phyloP scores from a whole-genome alignment of 2,329 filamentous ascomycete genomes.

The Aspergillus viridinutans region DNA sequence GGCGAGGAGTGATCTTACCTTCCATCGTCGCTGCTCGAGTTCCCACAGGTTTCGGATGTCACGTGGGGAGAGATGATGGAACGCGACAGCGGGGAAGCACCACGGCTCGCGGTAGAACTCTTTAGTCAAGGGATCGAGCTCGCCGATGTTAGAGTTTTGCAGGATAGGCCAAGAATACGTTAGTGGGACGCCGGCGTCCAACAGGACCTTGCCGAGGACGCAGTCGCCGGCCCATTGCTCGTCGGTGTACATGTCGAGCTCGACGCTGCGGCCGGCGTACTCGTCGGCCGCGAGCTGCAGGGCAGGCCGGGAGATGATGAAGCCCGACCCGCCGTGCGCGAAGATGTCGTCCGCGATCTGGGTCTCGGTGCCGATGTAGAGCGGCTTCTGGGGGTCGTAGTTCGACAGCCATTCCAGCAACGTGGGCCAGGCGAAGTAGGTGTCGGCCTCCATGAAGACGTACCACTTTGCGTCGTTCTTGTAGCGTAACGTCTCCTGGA shows the following conservation, averaged over 20 bases:
- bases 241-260: slow-evolving; percentile 45
- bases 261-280: slow-evolving; percentile 38
- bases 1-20: slow-evolving; percentile 45
- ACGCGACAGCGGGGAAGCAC: slow-evolving; percentile 49
- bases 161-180: slow-evolving; percentile 48
- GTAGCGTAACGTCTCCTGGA: slow-evolving; percentile 45
- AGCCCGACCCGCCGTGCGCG: slow-evolving; percentile 52
- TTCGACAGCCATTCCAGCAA: slow-evolving; percentile 50
- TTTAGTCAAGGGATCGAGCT: slow-evolving; percentile 41
- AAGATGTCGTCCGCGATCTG: slow-evolving; percentile 49
- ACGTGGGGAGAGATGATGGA: slow-evolving; percentile 45
- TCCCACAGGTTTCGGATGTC: slow-evolving; percentile 43
- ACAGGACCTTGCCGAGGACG: slow-evolving; percentile 46
- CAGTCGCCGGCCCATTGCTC: slow-evolving; percentile 49
- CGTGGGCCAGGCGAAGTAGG: slow-evolving; percentile 53
- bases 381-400: slow-evolving; percentile 46
- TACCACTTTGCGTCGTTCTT: slow-evolving; percentile 53
- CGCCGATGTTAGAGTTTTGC: slow-evolving; percentile 40
- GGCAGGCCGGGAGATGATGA: slow-evolving; percentile 49
- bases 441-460: slow-evolving; percentile 58
- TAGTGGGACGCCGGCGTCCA: slow-evolving; percentile 44
- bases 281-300: slow-evolving; percentile 43
- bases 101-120: slow-evolving; percentile 42
- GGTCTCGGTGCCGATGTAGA: slow-evolving; percentile 54
- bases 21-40: slow-evolving; percentile 53